phyloP scores from a whole-genome alignment of 305 asterid genomes.

The Fraxinus nigra region DNA sequence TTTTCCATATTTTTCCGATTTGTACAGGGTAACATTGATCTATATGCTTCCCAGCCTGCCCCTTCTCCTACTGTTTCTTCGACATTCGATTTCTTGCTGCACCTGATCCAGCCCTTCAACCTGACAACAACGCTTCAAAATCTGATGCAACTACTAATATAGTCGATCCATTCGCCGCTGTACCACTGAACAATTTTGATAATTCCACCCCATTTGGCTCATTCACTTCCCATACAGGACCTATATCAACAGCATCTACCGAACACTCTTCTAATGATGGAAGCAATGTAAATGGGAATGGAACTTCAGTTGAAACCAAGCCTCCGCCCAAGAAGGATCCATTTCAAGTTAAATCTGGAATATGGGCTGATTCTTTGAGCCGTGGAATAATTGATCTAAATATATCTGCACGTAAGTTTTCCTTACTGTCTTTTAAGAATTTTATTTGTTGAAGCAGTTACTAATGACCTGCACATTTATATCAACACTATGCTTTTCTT shows the following conservation, averaged over 20 bases:
- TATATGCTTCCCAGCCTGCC: conserved; percentile 63
- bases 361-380: conserved; percentile 69
- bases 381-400: conserved; percentile 60
- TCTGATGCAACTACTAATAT: conserved; percentile 30
- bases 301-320: conserved; percentile 40
- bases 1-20: conserved; percentile 13
- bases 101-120: conserved; percentile 49
- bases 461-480: not conserved
- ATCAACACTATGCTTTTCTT: not conserved
- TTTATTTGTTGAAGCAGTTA: conserved; percentile 1
- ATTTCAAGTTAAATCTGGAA: conserved; percentile 60
- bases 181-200: conserved; percentile 61
- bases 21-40: conserved; percentile 57
- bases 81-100: conserved; percentile 63
- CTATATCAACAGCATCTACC: conserved; percentile 31
- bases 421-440: conserved; percentile 3
- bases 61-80: conserved; percentile 51
- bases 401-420: conserved; percentile 78
- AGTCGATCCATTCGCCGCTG: conserved; percentile 70
- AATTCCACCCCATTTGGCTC: conserved; percentile 53
- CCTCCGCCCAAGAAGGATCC: conserved; percentile 36
- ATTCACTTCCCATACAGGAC: conserved; percentile 47
- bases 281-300: conserved; percentile 36
- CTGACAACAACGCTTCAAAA: conserved; percentile 37
- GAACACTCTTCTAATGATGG: conserved; percentile 40